phyloP scores from a whole-genome alignment of 371 early-diverging fungal species.

The Smittium culicis region DNA sequence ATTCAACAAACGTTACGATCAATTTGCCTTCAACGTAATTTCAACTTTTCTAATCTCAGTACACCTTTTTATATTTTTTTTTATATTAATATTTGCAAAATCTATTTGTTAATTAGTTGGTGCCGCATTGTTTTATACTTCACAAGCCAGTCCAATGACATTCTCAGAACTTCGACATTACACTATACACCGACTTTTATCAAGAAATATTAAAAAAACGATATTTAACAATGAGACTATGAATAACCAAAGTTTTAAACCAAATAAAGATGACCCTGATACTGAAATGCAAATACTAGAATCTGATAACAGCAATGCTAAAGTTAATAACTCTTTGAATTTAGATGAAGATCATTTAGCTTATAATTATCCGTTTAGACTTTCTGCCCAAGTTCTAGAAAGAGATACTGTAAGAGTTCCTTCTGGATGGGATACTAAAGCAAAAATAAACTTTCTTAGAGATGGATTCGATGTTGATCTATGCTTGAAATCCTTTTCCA shows the following conservation, averaged over 20 bases:
- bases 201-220: slow-evolving; percentile 8
- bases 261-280: slow-evolving; percentile 1
- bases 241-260: not conserved
- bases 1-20: slow-evolving; percentile 86
- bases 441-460: slow-evolving; percentile 59
- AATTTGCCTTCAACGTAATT: slow-evolving; percentile 77
- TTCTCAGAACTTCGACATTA: slow-evolving; percentile 64
- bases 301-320: not conserved
- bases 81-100: no score
- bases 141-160: slow-evolving; percentile 62
- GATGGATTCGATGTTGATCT: slow-evolving; percentile 57
- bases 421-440: slow-evolving; percentile 85
- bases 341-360: not conserved
- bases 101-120: slow-evolving; percentile 52
- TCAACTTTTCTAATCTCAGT: not conserved
- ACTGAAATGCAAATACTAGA: slow-evolving; percentile 2
- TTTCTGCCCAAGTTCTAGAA: slow-evolving; percentile 66
- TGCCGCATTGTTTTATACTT: slow-evolving; percentile 80
- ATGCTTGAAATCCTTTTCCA: slow-evolving; percentile 42
- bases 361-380: slow-evolving; percentile 37
- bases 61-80: not conserved
- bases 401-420: slow-evolving; percentile 78
- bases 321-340: not conserved
- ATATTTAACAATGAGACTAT: not conserved
- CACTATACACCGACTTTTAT: slow-evolving; percentile 55